A percentile compares a stretch with the other conserved stretches of the same genome.
Evolutionary conservation across 2,329 filamentous ascomycete species (phyloP).

Genomic region (Talaromyces sp.): DNA sequence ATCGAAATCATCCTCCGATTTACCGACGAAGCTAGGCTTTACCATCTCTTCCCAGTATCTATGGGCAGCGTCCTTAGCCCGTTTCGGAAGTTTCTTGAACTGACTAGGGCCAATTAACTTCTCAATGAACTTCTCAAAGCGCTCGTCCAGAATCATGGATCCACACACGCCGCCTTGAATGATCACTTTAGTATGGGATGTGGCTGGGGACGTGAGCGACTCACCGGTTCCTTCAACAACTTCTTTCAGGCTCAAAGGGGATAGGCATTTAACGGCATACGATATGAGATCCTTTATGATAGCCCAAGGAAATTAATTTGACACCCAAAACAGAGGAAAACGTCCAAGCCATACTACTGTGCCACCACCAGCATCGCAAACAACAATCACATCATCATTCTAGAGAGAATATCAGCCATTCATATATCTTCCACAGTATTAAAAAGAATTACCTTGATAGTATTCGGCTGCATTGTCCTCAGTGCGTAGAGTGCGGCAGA

Average conservation of each 20-base stretch:
- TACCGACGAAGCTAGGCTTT: constrained; percentile 20
- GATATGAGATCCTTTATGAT: constrained; percentile 27
- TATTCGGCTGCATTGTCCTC: constrained; percentile 19
- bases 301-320: not conserved
- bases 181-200: not conserved
- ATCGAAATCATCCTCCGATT: constrained; percentile 18
- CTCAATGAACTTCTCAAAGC: constrained; percentile 21
- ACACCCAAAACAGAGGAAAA: not conserved
- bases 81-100: constrained; percentile 22
- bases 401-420: constrained; percentile 5
- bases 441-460: constrained; percentile 15
- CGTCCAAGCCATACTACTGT: constrained; percentile 22
- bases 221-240: constrained; percentile 23
- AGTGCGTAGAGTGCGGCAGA: constrained; percentile 30
- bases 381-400: constrained; percentile 24
- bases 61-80: constrained; percentile 20
- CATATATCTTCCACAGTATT: not conserved
- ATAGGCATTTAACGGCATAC: constrained; percentile 19
- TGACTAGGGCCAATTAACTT: constrained; percentile 19
- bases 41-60: constrained; percentile 26
- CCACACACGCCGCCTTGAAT: constrained; percentile 24
- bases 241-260: constrained; percentile 22
- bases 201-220: not conserved
- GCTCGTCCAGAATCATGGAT: constrained; percentile 24
- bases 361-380: constrained; percentile 36